Evolutionary conservation across 768 basidiomycete species (phyloP).

Genomic region (Naematelia encephala): DNA sequence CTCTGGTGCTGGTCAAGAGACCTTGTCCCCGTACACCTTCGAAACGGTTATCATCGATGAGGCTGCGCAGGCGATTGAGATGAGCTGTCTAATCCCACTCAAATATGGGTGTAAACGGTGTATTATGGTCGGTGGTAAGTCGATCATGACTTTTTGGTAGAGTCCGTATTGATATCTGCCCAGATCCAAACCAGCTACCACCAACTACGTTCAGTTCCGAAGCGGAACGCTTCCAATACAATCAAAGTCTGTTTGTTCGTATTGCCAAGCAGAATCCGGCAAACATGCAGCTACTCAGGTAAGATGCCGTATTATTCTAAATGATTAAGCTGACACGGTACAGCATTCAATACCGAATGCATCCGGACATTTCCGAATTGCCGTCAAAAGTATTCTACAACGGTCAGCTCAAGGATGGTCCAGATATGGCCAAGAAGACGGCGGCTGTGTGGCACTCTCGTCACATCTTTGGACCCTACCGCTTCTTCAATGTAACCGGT

Average conservation of each 20-base stretch:
- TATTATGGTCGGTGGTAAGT: slow-evolving; percentile 83
- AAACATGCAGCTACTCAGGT: slow-evolving; percentile 90
- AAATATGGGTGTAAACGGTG: slow-evolving; percentile 79
- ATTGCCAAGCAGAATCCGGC: slow-evolving; percentile 73
- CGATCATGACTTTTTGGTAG: slow-evolving; percentile 9
- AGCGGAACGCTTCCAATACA: slow-evolving; percentile 67
- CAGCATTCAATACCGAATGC: slow-evolving; percentile 99
- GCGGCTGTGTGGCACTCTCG: slow-evolving; percentile 78
- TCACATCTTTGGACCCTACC: slow-evolving; percentile 75
- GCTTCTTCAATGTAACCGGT: slow-evolving; percentile 81
- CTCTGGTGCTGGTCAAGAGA: slow-evolving; percentile 88
- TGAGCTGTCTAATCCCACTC: slow-evolving; percentile 90
- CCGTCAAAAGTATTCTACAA: slow-evolving; percentile 87
- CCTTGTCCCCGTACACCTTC: slow-evolving; percentile 74
- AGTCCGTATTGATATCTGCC: no score
- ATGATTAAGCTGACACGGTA: neutral
- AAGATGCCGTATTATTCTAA: slow-evolving; percentile 19
- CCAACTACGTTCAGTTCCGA: slow-evolving; percentile 75
- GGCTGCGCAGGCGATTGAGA: slow-evolving; percentile 93
- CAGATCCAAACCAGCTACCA: slow-evolving; percentile 70
- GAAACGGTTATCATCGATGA: slow-evolving; percentile 97
- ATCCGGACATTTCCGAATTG: slow-evolving; percentile 85
- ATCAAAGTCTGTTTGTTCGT: slow-evolving; percentile 83
- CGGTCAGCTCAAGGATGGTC: slow-evolving; percentile 75
- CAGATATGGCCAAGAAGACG: slow-evolving; percentile 79